phyloP scores from a whole-genome alignment of 2,329 filamentous ascomycete species.

The Fusarium lyarnte region DNA sequence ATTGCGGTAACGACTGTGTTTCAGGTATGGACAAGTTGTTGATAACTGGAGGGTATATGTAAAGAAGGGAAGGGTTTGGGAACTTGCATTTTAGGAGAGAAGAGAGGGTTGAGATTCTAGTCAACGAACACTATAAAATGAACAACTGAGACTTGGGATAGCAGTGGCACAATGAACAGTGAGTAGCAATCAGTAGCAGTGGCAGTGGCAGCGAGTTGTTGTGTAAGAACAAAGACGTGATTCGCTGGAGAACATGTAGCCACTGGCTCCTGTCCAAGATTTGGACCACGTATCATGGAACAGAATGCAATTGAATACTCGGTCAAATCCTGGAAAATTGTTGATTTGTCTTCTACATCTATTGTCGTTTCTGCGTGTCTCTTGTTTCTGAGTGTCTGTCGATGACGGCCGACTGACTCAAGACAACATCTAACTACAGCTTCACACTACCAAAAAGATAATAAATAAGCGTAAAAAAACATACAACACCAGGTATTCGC shows the following conservation, averaged over 20 bases:
- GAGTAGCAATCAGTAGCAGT: background rate
- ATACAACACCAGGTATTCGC: constrained; percentile 30
- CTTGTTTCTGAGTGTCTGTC: background rate
- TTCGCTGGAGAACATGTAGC: background rate
- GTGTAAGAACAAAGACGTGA: background rate
- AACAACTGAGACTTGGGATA: background rate
- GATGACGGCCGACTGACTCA: background rate
- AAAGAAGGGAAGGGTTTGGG: background rate
- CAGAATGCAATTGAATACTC: background rate
- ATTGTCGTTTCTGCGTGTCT: background rate
- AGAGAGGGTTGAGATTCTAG: too few species aligned
- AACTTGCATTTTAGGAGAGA: background rate
- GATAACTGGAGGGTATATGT: background rate
- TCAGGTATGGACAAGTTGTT: background rate
- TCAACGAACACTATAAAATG: background rate
- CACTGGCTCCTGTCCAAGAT: background rate
- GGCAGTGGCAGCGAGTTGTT: background rate
- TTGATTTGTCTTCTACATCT: too few species aligned
- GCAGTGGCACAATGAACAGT: background rate
- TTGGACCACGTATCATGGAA: background rate
- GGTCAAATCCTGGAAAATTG: background rate
- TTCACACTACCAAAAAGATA: background rate
- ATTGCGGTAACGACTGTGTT: background rate
- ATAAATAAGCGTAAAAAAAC: background rate
- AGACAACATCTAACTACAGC: background rate